Evolutionary conservation across 257 asterid species (phyloP).

Genomic region (Nicotiana undulata): DNA sequence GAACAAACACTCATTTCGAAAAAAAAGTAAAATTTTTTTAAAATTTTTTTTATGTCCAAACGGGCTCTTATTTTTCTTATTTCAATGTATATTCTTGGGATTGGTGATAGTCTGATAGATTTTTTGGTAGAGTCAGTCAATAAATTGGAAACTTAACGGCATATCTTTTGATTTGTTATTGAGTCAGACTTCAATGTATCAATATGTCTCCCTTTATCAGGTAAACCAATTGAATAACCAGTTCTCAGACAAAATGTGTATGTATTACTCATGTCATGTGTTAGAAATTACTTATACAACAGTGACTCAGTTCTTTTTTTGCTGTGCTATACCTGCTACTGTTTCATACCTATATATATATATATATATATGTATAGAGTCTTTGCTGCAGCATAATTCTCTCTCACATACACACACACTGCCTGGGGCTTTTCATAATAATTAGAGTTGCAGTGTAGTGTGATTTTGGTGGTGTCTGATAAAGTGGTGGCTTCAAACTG

Average conservation of each 20-base stretch:
- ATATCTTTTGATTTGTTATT: constrained; percentile 34
- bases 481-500: constrained; percentile 37
- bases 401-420: constrained; percentile 17
- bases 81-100: constrained; percentile 26
- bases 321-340: not conserved
- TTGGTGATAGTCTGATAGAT: constrained; percentile 14
- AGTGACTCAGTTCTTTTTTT: not conserved
- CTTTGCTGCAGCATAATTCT: not conserved
- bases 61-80: not conserved
- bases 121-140: constrained; percentile 11
- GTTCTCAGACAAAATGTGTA: constrained; percentile 12
- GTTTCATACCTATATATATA: not conserved
- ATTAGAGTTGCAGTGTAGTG: constrained; percentile 19
- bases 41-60: too few relatives aligned
- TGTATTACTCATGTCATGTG: not conserved
- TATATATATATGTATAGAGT: not conserved
- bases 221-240: constrained; percentile 15
- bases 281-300: not conserved
- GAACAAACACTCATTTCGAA: too few relatives aligned
- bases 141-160: constrained; percentile 22
- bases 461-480: constrained; percentile 16
- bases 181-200: constrained; percentile 25
- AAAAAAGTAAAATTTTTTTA: too few relatives aligned
- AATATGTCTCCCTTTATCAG: constrained; percentile 46
- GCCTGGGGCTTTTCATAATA: constrained; percentile 17